Evolutionary conservation across 306 rosid species (phyloP).

Genomic region (Nissolia schottii): DNA sequence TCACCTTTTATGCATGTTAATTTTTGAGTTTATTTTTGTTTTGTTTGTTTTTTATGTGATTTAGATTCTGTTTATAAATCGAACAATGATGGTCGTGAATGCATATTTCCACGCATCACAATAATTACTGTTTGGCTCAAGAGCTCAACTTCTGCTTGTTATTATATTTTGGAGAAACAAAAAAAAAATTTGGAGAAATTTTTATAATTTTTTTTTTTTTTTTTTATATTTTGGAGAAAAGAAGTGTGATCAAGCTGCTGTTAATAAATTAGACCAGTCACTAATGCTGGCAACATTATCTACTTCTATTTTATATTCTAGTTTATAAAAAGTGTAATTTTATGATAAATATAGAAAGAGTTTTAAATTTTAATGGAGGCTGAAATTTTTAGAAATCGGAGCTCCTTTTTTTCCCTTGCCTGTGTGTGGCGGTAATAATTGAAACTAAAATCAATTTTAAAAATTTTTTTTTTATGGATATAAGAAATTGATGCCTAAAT

Average conservation of each 20-base stretch:
- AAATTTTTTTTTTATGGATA: background rate
- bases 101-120: background rate
- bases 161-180: background rate
- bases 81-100: background rate
- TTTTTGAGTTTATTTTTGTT: background rate
- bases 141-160: background rate
- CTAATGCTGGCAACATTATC: background rate
- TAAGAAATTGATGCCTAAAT: background rate
- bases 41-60: too few relatives aligned
- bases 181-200: too few relatives aligned
- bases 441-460: too few relatives aligned
- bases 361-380: background rate
- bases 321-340: background rate
- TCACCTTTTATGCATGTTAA: background rate
- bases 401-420: background rate
- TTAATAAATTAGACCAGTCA: background rate
- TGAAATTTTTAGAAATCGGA: background rate
- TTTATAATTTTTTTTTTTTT: too few relatives aligned
- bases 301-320: background rate
- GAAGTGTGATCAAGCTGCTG: background rate
- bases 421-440: too few relatives aligned
- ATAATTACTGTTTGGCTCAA: background rate
- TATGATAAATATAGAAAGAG: background rate
- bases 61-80: background rate
- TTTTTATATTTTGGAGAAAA: background rate